Percentiles rank a stretch among this genome's conserved stretches.
These are phyloP conservation scores for Calamus simplicifolius DNA, from an alignment of 176 grass and related monocot species.

Conservation along the genomic window DNA sequence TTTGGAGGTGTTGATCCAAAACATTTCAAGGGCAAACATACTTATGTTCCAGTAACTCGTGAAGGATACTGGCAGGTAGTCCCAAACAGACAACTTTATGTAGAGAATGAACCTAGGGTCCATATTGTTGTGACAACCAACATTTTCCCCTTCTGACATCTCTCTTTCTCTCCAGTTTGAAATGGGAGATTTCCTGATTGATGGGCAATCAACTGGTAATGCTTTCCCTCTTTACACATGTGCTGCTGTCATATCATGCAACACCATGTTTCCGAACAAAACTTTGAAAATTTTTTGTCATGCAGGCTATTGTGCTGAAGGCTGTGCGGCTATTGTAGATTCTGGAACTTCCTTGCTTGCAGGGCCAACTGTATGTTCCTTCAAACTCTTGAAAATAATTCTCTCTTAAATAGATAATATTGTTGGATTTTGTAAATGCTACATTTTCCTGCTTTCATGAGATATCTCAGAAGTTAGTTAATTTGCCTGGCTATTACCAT, in stretches of 20 bases:
- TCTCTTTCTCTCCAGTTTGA: slow-evolving; percentile 29
- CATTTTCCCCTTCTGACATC: too few species aligned
- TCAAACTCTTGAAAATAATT: background rate
- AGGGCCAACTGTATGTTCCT: slow-evolving; percentile 67
- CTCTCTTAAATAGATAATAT: too few species aligned
- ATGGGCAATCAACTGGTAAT: slow-evolving; percentile 61
- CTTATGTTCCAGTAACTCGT: slow-evolving; percentile 72
- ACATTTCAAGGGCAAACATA: slow-evolving; percentile 62
- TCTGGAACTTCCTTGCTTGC: slow-evolving; percentile 86
- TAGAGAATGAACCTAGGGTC: too few species aligned
- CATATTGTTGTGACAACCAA: too few species aligned
- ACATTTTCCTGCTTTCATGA: too few species aligned
- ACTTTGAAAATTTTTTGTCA: background rate
- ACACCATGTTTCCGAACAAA: too few species aligned
- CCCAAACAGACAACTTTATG: too few species aligned
- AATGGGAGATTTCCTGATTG: slow-evolving; percentile 86
- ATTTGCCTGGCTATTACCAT: too few species aligned
- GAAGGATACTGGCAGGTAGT: slow-evolving; percentile 79
- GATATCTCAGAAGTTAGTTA: too few species aligned
- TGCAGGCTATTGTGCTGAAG: slow-evolving; percentile 63
- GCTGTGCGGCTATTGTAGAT: slow-evolving; percentile 86
- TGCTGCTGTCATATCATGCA: too few species aligned
- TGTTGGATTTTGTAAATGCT: too few species aligned
- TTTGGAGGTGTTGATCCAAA: slow-evolving; percentile 77
- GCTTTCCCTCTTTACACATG: background rate